Conservation (phyloP, 2,329 filamentous ascomycete species). For the Helotiales sp. region DNA sequence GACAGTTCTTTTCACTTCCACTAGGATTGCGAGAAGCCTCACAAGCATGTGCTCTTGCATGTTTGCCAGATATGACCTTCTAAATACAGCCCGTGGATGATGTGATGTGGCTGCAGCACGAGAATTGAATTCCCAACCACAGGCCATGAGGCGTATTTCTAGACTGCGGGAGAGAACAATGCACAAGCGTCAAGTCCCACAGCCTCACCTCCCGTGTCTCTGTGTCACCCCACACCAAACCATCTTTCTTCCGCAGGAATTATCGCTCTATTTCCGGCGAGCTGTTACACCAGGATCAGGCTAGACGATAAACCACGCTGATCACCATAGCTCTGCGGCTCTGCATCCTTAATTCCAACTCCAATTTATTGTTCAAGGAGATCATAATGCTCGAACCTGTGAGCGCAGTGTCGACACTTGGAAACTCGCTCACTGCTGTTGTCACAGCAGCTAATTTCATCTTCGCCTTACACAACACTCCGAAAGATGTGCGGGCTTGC, state of each 20-base stretch:
- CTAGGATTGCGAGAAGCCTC: background rate
- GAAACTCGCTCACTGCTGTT: background rate
- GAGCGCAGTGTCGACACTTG: background rate
- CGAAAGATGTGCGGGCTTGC: background rate
- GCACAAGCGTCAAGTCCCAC: background rate
- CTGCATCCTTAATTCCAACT: background rate
- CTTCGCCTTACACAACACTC: constrained; percentile 1
- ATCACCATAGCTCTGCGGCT: background rate
- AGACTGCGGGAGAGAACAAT: background rate
- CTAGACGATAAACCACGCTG: background rate
- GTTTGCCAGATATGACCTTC: background rate
- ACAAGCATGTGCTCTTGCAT: background rate
- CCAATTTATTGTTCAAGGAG: too few relatives aligned
- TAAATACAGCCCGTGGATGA: too few relatives aligned
- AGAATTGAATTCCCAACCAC: background rate
- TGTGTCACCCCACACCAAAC: background rate
- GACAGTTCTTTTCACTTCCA: background rate
- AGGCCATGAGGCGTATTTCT: background rate
- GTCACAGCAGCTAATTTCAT: background rate
- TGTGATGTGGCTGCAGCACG: background rate
- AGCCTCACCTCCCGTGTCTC: background rate
- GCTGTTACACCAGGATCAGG: background rate
- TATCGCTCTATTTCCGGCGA: background rate
- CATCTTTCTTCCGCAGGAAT: background rate
- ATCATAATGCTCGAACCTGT: background rate